These are phyloP conservation scores for Leishmania mexicana DNA, from an alignment of 208 protist species.

Conservation along the genomic window DNA sequence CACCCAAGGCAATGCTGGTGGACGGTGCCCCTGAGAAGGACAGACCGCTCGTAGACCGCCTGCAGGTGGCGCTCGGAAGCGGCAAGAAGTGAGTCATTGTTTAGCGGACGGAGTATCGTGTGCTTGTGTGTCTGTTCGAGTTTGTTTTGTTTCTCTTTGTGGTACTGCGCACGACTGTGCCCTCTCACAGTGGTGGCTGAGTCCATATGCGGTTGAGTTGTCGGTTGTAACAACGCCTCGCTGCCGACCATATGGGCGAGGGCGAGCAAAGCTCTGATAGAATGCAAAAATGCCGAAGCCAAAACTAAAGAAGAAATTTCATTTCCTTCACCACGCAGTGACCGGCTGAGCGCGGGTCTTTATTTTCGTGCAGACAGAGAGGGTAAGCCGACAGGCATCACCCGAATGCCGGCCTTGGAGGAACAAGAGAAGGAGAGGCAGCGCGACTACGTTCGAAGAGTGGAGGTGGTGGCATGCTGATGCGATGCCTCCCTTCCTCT, in stretches of 20 bases:
- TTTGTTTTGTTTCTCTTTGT: not conserved
- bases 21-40: constrained; percentile 60
- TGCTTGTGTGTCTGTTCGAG: not conserved
- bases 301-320: not conserved
- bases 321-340: not conserved
- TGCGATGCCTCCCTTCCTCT: not conserved
- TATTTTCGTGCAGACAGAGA: not conserved
- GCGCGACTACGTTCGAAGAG: not conserved
- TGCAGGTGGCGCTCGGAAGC: constrained; percentile 60
- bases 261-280: not conserved
- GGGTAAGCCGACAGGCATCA: not conserved
- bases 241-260: not conserved
- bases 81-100: constrained; percentile 48
- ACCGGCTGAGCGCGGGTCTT: not conserved
- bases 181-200: not conserved
- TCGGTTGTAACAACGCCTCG: not conserved
- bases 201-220: not conserved
- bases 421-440: not conserved
- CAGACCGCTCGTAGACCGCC: constrained; percentile 53
- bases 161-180: not conserved
- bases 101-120: not conserved
- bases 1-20: constrained; percentile 53
- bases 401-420: not conserved
- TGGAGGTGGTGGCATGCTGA: not conserved
- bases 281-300: not conserved